A percentile compares a stretch with the other conserved stretches of the same genome.
Evolutionary conservation across 2,329 filamentous ascomycete species (phyloP).

Genomic region (Ambrosiella cleistominuta): DNA sequence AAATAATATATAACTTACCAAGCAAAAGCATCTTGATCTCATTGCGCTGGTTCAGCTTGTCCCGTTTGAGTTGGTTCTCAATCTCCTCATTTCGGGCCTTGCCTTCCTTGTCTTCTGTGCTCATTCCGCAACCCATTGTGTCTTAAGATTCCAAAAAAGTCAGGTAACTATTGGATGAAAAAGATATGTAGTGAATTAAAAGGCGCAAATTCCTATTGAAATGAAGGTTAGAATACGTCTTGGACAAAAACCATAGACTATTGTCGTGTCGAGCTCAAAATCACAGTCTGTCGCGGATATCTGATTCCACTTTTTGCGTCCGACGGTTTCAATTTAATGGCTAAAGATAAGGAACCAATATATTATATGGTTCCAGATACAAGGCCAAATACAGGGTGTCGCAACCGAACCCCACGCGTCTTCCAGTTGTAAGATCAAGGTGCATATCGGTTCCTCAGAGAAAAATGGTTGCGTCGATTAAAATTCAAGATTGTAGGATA

Average conservation of each 20-base stretch:
- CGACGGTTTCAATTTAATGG: too few species aligned
- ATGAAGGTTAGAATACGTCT: neutral
- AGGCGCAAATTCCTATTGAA: neutral
- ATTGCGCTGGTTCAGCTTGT: conserved; percentile 97
- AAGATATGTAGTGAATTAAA: neutral
- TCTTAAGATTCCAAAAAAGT: conserved; percentile 3
- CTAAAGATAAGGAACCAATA: too few species aligned
- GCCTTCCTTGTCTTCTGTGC: conserved; percentile 99
- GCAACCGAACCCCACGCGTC: too few species aligned
- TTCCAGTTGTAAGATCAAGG: too few species aligned
- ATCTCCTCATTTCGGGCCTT: conserved; percentile 99
- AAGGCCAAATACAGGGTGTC: too few species aligned
- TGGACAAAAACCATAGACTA: neutral
- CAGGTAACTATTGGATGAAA: conserved; percentile 7
- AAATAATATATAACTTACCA: conserved; percentile 37
- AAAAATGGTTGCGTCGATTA: neutral
- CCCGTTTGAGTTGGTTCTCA: conserved; percentile 95
- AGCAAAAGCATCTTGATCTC: conserved; percentile 99
- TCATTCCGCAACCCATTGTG: conserved; percentile 99
- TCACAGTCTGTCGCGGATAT: too few species aligned
- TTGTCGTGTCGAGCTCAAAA: neutral
- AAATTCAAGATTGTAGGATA: neutral
- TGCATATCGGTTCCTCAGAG: too few species aligned
- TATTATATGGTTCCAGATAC: too few species aligned
- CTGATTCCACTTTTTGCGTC: too few species aligned